Evolutionary conservation across 2,329 filamentous ascomycete genomes (phyloP), one percentile per base, ranked within the genome.

Genomic region (Daldinia eschscholtzii): DNA sequence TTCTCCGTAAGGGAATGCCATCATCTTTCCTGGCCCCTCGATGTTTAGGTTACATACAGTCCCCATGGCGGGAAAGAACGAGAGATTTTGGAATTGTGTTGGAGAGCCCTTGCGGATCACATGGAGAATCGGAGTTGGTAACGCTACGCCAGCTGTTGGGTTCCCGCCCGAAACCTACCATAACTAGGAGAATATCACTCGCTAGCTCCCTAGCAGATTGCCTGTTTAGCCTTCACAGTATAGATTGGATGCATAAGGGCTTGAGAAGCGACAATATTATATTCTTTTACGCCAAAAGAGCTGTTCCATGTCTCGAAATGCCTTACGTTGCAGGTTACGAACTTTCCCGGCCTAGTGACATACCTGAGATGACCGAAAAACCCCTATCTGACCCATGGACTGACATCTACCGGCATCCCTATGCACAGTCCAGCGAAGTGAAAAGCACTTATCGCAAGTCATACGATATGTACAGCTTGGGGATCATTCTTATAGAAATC

Each of bases 161-260:
- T 35, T 26, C 6, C 18, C 55, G 39, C 13, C 61, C 52, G n/a
- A 63, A 63, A 18, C 65, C 58, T 13, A 28, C 65, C 20, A 44
- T 68, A 15, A 46, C 48, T 18, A 46, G 56, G 7, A 59, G 57
- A 9, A 39, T 69, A 28, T 48, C 59, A 1, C 65, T 71, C 6
- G 64, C 56, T 35, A 53, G 41, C 30, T 37, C 44, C 12, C 35
- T 70, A 46, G 68, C 58, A 23, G 57, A 63, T 28, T 63, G 61
- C 42, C 28, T 68, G 6, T 62, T 56, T n/a, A 65, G 50, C 13
- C 53, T 87, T 0, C 85, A 87, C 68, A 81, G 83, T 0, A 82
- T 86, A 0, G 82, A 85, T 63, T 87, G 85, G 85, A 77, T 86
- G 5, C 85, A 87, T 77, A 87, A 87, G 70, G 83, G 84, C 2